Evolutionary conservation across 768 basidiomycete species (phyloP), one percentile per base, ranked within the genome.

Genomic region (Podaxis sp.): DNA sequence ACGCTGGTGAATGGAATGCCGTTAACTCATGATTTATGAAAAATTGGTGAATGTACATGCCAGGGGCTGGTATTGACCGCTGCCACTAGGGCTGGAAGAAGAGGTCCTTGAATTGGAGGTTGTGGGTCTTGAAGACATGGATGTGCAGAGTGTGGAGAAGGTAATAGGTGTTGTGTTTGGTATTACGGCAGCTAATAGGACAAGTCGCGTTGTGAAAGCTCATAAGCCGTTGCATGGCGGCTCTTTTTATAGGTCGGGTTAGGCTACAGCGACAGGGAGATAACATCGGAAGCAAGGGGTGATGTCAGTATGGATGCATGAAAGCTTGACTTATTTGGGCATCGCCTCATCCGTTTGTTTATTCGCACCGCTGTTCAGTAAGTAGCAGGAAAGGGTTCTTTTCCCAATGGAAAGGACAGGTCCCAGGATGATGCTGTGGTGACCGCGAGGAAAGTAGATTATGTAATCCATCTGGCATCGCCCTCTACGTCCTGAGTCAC

Each of bases 1-100:
- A 38, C 50, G 56, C 74, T 74, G 61, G 53, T 25, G 64, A 64
- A 48, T 67, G 55, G 47, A 62, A 54, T 55, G 40, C 38, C 3
- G 65, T 57, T 48, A n/a, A 59, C 37, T 25, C 9, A 21, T 21
- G 18, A 28, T 14, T 5, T 40, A 40, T 40, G 13, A 13, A 44
- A 9, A 44, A 5, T 44, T 18, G 18, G 16, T 44, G 42, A 28
- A 14, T 16, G 10, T 11, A 36, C 58, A 21, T 9, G 28, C 50
- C 35, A n/a, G 11, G 28, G 21, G 2, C 23, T 38, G 37, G 21
- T 59, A 52, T 38, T 6, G 44, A 23, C 25, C 28, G 23, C 57
- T 42, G 35, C 23, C 52, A 16, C 23, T 42, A 16, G 50, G 35
- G 13, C 36, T 27, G 32, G 32, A 9, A 18, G 58, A 52, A 21